Evolutionary conservation across 2,329 filamentous ascomycete genomes (phyloP), one percentile per base, ranked within the genome.

Genomic region (Alternaria triticina): DNA sequence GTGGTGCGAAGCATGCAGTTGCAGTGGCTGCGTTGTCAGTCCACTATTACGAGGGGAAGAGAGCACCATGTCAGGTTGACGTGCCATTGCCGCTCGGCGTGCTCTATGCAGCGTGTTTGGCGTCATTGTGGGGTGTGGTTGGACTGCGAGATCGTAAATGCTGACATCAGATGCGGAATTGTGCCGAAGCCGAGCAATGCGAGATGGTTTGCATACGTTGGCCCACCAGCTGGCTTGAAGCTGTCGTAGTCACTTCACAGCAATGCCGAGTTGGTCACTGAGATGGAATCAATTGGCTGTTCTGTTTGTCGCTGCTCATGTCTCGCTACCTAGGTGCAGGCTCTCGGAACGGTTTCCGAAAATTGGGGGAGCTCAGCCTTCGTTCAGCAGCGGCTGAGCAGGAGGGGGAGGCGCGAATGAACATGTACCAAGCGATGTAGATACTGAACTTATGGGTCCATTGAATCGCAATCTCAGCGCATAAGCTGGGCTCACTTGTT

Each of bases 111-210:
- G 23, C 5, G 22, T 44, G 45, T 44, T 36, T 57, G 54, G 61
- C 64, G 67, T 66, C 64, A 70, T 67, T 70, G 59, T 68, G 69
- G 65, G 65, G 68, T 12, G 9, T 28, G 13, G 33, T 50, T 50
- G 44, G 22, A 27, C 17, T 40, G 45, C 40, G 10, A 40, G 40
- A 55, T 13, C 23, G 36, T 23, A 22, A 4, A 36, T 52, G 23
- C 30, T 47, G 59, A 61, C 54, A 25, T 43, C 28, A 40, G 15
- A 47, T 28, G 43, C 57, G 57, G 43, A 60, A 60, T 56, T 33
- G 47, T 33, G 13, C 40, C 57, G 28, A 44, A 25, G 44, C 22
- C 30, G 40, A 54, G 17, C 10, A 54, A 30, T 54, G 49, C 55
- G 22, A 40, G 5, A 17, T 10, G 27, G 49, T 28, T 23, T 51